These are phyloP conservation scores for Kuraishia borneana DNA, from an alignment of 805 yeast species.

Conservation along the genomic window DNA sequence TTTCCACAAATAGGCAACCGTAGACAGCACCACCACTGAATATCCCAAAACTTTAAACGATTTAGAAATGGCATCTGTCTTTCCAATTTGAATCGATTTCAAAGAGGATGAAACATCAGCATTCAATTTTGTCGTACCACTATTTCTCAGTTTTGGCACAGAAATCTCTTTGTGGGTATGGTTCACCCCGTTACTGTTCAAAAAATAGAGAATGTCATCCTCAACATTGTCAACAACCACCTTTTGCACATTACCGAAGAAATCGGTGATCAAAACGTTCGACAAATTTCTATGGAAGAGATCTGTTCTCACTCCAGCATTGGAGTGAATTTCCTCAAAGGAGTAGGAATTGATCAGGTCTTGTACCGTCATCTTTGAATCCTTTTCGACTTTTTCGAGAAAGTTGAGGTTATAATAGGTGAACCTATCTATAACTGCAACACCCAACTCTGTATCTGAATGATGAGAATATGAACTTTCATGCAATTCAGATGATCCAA, in stretches of 20 bases:
- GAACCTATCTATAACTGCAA: constrained; percentile 94
- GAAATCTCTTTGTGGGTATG: neutral
- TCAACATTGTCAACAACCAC: constrained; percentile 49
- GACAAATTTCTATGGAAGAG: constrained; percentile 53
- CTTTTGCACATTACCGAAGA: constrained; percentile 86
- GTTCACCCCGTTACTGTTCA: constrained; percentile 21
- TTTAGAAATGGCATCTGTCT: neutral
- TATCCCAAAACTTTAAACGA: neutral
- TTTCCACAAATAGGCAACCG: neutral
- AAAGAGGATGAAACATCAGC: neutral
- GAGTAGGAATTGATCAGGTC: constrained; percentile 81
- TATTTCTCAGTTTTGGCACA: neutral
- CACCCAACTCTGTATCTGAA: constrained; percentile 92
- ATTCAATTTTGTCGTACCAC: neutral
- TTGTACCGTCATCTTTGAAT: constrained; percentile 63
- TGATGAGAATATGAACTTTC: constrained; percentile 94
- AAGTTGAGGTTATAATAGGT: constrained; percentile 87
- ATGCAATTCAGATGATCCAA: constrained; percentile 80
- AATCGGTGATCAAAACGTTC: constrained; percentile 77
- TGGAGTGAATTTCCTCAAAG: constrained; percentile 76
- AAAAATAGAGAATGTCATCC: constrained; percentile 28
- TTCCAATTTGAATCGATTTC: neutral
- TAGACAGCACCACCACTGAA: neutral
- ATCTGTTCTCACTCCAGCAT: constrained; percentile 88
- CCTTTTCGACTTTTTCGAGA: constrained; percentile 67